Percentiles rank a stretch among this genome's conserved stretches.
phyloP scores from a whole-genome alignment of 1,139 yeast genomes.

The Candida glucosophila region DNA sequence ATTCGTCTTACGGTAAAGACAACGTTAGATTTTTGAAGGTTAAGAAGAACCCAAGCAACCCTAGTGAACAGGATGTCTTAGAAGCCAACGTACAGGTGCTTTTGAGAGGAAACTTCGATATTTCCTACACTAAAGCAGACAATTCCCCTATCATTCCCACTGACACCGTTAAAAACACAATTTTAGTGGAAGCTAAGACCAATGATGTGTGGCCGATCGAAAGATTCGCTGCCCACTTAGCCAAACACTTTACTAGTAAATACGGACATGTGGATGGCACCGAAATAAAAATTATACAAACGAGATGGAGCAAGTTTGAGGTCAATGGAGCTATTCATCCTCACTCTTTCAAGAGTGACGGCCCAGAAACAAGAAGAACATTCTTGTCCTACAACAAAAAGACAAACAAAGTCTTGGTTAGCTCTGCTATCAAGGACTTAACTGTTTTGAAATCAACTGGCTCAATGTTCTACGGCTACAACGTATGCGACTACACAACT shows the following conservation, averaged over 20 bases:
- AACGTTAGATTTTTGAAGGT: slow-evolving; percentile 88
- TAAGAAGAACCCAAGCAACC: slow-evolving; percentile 63
- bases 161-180: slow-evolving; percentile 87
- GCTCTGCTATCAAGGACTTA: slow-evolving; percentile 73
- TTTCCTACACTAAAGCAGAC: slow-evolving; percentile 79
- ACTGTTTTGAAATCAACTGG: slow-evolving; percentile 92
- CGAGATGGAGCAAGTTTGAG: slow-evolving; percentile 68
- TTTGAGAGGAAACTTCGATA: slow-evolving; percentile 69
- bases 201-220: slow-evolving; percentile 85
- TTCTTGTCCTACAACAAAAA: slow-evolving; percentile 42
- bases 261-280: slow-evolving; percentile 71
- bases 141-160: slow-evolving; percentile 87
- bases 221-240: slow-evolving; percentile 78
- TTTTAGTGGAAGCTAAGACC: slow-evolving; percentile 71
- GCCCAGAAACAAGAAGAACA: slow-evolving; percentile 68
- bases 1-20: slow-evolving; percentile 79
- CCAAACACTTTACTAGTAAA: slow-evolving; percentile 67
- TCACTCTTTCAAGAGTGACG: slow-evolving; percentile 80
- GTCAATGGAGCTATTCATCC: slow-evolving; percentile 69
- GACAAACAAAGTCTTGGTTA: slow-evolving; percentile 42
- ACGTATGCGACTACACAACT: slow-evolving; percentile 82
- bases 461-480: slow-evolving; percentile 83
- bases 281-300: slow-evolving; percentile 58
- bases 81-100: slow-evolving; percentile 77
- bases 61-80: slow-evolving; percentile 66